A percentile compares a stretch with the other conserved stretches of the same genome.
Evolutionary conservation across 2,329 filamentous ascomycete species (phyloP).

Genomic region (Waltergamsia citrina): DNA sequence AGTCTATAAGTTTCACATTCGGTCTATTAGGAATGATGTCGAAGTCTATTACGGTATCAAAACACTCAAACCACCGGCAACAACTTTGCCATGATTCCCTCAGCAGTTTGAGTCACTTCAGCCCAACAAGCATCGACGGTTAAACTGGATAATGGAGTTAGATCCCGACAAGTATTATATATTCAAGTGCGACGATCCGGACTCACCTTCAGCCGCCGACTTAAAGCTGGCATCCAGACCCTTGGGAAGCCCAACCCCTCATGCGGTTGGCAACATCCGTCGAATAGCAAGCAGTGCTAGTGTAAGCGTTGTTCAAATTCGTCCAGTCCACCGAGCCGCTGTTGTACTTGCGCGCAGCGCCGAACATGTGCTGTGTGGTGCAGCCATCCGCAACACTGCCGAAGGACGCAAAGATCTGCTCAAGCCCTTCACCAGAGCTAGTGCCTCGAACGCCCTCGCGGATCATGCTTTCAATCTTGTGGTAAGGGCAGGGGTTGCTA

Average conservation of each 20-base stretch:
- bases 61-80: too few species aligned
- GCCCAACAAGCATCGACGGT: too few species aligned
- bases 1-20: too few species aligned
- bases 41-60: too few species aligned
- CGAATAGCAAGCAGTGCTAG: conserved; percentile 11
- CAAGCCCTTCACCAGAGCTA: conserved; percentile 7
- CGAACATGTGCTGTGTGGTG: conserved; percentile 8
- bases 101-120: too few species aligned
- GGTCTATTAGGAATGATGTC: too few species aligned
- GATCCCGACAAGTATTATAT: too few species aligned
- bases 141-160: too few species aligned
- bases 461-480: conserved; percentile 8
- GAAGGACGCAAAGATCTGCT: conserved; percentile 6
- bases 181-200: too few species aligned
- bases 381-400: conserved; percentile 1
- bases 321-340: conserved; percentile 11
- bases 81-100: too few species aligned
- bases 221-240: neutral
- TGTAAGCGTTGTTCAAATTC: conserved; percentile 10
- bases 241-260: conserved; percentile 11
- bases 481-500: conserved; percentile 6
- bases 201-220: too few species aligned
- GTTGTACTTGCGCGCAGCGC: conserved; percentile 12
- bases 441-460: conserved; percentile 8
- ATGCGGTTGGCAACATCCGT: conserved; percentile 12